phyloP scores from a whole-genome alignment of 306 rosid species.

The Pyrus bretschneideri region DNA sequence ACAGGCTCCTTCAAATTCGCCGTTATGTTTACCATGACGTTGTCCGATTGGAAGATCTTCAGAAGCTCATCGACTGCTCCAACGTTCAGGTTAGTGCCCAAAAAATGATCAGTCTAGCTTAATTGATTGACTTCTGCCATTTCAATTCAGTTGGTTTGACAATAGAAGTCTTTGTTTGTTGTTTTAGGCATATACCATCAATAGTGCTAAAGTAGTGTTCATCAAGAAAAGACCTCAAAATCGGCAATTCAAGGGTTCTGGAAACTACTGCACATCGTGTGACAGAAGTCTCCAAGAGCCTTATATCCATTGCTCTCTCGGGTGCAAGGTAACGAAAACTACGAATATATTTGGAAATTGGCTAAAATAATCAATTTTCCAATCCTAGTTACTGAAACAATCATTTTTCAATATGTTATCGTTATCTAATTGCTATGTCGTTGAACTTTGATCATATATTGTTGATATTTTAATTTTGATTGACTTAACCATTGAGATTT shows the following conservation, averaged over 20 bases:
- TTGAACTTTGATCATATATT: no score
- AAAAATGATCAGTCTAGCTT: neutral
- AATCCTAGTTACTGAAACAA: no score
- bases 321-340: conserved; percentile 67
- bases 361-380: no score
- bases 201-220: conserved; percentile 94
- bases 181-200: conserved; percentile 77
- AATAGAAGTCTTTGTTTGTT: neutral
- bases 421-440: neutral
- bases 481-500: no score
- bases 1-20: conserved; percentile 93
- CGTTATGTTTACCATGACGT: conserved; percentile 96
- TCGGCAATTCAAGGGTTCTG: conserved; percentile 94
- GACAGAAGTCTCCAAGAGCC: conserved; percentile 97
- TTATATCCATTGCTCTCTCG: conserved; percentile 85
- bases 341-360: no score
- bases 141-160: neutral
- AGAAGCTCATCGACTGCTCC: conserved; percentile 86
- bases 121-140: neutral
- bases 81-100: conserved; percentile 64
- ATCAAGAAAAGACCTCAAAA: conserved; percentile 95
- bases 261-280: conserved; percentile 92
- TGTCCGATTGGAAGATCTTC: conserved; percentile 89
- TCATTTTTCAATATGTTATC: neutral
- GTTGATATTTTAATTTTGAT: no score